phyloP scores from a whole-genome alignment of 2,329 filamentous ascomycete genomes.

The Colletotrichum paranaense region DNA sequence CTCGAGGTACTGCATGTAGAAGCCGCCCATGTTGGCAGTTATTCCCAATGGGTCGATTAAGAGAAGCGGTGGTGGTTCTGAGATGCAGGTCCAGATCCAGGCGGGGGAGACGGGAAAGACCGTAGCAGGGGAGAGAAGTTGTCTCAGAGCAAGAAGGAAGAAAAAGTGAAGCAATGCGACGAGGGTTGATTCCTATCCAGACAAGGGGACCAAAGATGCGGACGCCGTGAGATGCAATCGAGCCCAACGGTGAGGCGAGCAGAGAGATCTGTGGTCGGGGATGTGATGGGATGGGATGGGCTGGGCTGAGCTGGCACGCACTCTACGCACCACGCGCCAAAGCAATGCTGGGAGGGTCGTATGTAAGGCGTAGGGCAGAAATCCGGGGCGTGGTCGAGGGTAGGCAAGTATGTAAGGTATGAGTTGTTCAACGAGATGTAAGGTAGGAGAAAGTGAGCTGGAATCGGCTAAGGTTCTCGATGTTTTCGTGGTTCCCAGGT shows the following conservation, averaged over 20 bases:
- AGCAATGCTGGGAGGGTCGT: constrained; percentile 19
- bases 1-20: constrained; percentile 79
- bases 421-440: constrained; percentile 16
- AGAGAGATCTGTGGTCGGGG: constrained; percentile 46
- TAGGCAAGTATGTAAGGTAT: constrained; percentile 25
- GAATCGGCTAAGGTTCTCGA: constrained; percentile 18
- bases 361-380: constrained; percentile 37
- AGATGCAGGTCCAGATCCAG: constrained; percentile 16
- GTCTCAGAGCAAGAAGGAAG: constrained; percentile 21
- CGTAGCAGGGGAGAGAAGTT: constrained; percentile 23
- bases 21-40: constrained; percentile 66
- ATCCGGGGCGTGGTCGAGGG: constrained; percentile 28
- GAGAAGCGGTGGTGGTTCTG: constrained; percentile 1
- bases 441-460: constrained; percentile 4
- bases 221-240: constrained; percentile 60
- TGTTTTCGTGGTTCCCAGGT: constrained; percentile 14
- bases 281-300: constrained; percentile 18
- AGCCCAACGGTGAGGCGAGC: constrained; percentile 62
- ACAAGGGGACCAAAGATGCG: constrained; percentile 46
- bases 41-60: constrained; percentile 40
- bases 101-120: not conserved
- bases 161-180: constrained; percentile 35
- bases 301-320: constrained; percentile 23
- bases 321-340: constrained; percentile 28
- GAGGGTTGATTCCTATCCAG: constrained; percentile 42